These are phyloP conservation scores for Juncus inflexus DNA, from an alignment of 176 grass and related monocot species.

Conservation along the genomic window DNA sequence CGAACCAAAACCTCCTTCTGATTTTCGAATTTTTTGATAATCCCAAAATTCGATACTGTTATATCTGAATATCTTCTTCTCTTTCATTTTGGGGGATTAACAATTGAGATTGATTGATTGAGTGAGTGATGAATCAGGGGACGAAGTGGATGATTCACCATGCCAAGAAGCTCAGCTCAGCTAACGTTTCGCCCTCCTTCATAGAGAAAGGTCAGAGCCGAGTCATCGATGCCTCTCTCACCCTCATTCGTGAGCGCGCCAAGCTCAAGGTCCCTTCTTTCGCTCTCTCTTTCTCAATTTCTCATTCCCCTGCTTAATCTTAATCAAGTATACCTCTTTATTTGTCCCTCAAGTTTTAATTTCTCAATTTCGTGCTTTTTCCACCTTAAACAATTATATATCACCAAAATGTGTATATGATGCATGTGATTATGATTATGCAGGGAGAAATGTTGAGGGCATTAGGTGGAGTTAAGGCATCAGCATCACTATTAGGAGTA, in stretches of 20 bases:
- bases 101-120: not conserved
- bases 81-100: not conserved
- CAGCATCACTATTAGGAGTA: conserved; percentile 70
- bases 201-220: conserved; percentile 77
- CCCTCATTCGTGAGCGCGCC: conserved; percentile 90
- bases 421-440: conserved; percentile 9
- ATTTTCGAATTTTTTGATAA: too few relatives aligned
- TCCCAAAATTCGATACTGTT: too few relatives aligned
- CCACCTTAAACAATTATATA: not conserved
- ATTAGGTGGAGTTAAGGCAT: conserved; percentile 63
- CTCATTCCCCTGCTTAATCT: not conserved
- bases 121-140: conserved; percentile 34
- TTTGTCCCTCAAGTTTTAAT: too few relatives aligned
- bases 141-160: conserved; percentile 60
- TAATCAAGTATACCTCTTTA: not conserved
- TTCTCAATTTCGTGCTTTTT: not conserved
- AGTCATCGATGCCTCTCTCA: conserved; percentile 94
- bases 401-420: not conserved
- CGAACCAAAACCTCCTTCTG: too few relatives aligned
- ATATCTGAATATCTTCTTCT: not conserved
- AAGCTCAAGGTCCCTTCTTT: conserved; percentile 70
- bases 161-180: conserved; percentile 52
- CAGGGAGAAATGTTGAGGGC: conserved; percentile 80
- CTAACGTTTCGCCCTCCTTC: conserved; percentile 50
- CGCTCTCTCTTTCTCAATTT: not conserved